A percentile compares a stretch with the other conserved stretches of the same genome.
These are phyloP conservation scores for Kingdonia uniflora DNA, from an alignment of 164 flowering plant species.

Conservation along the genomic window DNA sequence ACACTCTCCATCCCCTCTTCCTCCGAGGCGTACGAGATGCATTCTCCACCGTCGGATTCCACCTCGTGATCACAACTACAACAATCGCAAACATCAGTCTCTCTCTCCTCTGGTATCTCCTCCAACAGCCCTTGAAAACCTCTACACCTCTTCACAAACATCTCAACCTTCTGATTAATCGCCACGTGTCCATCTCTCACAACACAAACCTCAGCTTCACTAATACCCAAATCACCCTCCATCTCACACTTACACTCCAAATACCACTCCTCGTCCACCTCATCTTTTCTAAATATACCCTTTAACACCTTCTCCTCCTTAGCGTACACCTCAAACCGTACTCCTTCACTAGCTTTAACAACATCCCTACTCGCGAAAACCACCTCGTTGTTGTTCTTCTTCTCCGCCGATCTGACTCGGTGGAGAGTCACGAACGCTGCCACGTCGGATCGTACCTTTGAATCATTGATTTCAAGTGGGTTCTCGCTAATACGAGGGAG, in stretches of 20 bases:
- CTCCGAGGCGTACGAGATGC: background rate
- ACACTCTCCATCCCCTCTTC: slow-evolving; percentile 36
- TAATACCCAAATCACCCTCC: slow-evolving; percentile 18
- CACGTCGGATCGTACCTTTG: slow-evolving; percentile 34
- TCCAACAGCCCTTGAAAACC: slow-evolving; percentile 25
- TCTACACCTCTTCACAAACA: slow-evolving; percentile 24
- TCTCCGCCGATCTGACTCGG: slow-evolving; percentile 19
- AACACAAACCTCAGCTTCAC: slow-evolving; percentile 41
- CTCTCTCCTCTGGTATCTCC: slow-evolving; percentile 76
- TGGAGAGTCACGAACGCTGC: slow-evolving; percentile 51
- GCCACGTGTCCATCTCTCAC: slow-evolving; percentile 34
- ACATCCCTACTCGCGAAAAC: slow-evolving; percentile 36
- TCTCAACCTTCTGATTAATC: slow-evolving; percentile 36
- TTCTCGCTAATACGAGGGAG: slow-evolving; percentile 42
- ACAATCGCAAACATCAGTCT: slow-evolving; percentile 16
- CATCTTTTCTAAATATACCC: slow-evolving; percentile 40
- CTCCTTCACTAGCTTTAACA: slow-evolving; percentile 42
- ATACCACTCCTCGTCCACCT: slow-evolving; percentile 25
- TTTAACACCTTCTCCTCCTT: slow-evolving; percentile 44
- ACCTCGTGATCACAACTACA: slow-evolving; percentile 14
- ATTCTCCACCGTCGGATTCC: slow-evolving; percentile 15
- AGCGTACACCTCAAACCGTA: slow-evolving; percentile 47
- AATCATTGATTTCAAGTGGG: slow-evolving; percentile 33
- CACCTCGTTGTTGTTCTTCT: slow-evolving; percentile 6
- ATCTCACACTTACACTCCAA: slow-evolving; percentile 36